These are phyloP conservation scores for Auriculariales sp. DNA, from an alignment of 768 basidiomycete species.

Conservation along the genomic window DNA sequence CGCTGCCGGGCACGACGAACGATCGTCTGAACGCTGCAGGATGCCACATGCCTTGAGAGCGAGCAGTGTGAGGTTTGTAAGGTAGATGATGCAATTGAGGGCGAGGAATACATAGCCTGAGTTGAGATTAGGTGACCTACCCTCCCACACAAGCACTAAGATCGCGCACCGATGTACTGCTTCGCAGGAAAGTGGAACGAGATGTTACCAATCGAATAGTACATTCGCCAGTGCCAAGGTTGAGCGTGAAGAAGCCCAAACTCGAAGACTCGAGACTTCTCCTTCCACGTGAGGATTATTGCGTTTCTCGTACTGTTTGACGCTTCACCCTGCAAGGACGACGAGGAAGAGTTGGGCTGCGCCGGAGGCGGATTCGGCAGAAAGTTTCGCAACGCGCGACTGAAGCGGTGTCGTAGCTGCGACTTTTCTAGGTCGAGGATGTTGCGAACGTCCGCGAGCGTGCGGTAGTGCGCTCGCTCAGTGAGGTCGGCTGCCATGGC, in stretches of 20 bases:
- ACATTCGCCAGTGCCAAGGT: neutral
- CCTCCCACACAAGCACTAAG: no score
- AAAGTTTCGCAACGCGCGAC: neutral
- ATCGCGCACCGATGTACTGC: no score
- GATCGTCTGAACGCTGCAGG: neutral
- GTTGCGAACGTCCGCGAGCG: neutral
- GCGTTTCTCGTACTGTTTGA: no score
- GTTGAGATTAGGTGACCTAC: no score
- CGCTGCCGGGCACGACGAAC: conserved; percentile 13
- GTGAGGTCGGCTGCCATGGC: neutral
- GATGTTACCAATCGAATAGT: neutral
- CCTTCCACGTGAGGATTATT: no score
- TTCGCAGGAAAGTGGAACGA: neutral
- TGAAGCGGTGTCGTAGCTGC: neutral
- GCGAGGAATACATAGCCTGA: neutral
- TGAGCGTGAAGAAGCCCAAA: neutral
- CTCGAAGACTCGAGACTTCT: neutral
- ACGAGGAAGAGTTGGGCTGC: neutral
- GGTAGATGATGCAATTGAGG: neutral
- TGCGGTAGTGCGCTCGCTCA: neutral
- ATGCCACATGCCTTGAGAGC: neutral
- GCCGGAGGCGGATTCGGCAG: neutral
- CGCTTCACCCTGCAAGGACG: no score
- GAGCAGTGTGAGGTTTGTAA: neutral
- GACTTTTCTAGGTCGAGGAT: neutral